These are phyloP conservation scores for Oropetium thomaeum DNA, from an alignment of 176 grass and related monocot genomes.

Conservation along the genomic window DNA sequence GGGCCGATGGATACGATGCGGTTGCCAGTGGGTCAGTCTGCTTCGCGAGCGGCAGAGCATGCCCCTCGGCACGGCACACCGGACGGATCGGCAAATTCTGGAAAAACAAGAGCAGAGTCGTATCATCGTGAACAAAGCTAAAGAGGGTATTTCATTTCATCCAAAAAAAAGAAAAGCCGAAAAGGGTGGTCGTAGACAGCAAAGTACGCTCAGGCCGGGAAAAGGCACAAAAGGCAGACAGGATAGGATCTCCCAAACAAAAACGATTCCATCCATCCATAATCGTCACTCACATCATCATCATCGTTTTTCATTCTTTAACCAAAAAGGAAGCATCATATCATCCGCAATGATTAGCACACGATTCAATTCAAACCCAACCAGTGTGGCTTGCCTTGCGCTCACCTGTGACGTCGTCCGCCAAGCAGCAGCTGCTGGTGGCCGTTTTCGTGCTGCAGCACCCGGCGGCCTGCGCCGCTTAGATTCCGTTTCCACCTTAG, in stretches of 20 bases:
- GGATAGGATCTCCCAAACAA: neutral
- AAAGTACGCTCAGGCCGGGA: constrained; percentile 17
- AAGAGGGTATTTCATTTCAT: no score
- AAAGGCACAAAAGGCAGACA: neutral
- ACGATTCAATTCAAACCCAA: neutral
- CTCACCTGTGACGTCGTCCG: constrained; percentile 8
- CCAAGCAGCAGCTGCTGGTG: neutral
- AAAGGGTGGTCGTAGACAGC: no score
- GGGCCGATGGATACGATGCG: no score
- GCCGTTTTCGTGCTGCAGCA: neutral
- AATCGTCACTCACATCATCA: constrained; percentile 2
- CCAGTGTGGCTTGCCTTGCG: neutral
- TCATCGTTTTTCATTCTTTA: no score
- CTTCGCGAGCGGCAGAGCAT: no score
- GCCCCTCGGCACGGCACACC: no score
- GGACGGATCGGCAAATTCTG: no score
- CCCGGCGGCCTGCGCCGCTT: neutral
- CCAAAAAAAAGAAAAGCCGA: no score
- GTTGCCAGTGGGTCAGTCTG: no score
- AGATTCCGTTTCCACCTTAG: constrained; percentile 22
- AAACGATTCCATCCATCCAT: neutral
- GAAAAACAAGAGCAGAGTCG: no score
- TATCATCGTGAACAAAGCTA: neutral
- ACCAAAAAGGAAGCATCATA: neutral
- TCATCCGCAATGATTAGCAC: constrained; percentile 4